phyloP scores from a whole-genome alignment of 1,139 yeast genomes.

The Meyerozyma sp. region DNA sequence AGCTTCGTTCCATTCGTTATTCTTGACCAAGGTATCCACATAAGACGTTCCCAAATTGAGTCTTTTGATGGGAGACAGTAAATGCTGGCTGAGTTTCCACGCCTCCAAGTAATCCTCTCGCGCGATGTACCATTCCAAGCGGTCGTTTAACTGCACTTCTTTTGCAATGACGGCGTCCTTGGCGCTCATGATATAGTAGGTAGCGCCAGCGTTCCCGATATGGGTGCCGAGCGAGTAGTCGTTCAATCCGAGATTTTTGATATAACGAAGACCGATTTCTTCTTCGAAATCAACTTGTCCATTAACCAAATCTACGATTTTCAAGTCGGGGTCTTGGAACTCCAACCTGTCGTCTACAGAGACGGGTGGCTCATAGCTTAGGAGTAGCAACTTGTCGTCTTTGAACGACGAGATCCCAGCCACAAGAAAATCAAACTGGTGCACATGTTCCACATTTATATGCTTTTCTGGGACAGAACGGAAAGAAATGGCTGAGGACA shows the following conservation, averaged over 20 bases:
- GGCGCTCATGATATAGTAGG: slow-evolving; percentile 71
- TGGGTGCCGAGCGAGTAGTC: slow-evolving; percentile 66
- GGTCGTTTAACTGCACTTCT: slow-evolving; percentile 63
- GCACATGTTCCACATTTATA: slow-evolving; percentile 52
- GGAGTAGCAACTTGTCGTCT: slow-evolving; percentile 57
- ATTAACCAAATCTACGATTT: slow-evolving; percentile 56
- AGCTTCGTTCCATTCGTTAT: slow-evolving; percentile 54
- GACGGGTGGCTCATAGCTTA: slow-evolving; percentile 49
- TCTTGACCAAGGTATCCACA: slow-evolving; percentile 48
- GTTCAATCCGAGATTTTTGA: slow-evolving; percentile 63
- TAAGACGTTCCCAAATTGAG: slow-evolving; percentile 59
- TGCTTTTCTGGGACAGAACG: slow-evolving; percentile 51
- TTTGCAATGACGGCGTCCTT: slow-evolving; percentile 76
- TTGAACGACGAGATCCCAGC: slow-evolving; percentile 76
- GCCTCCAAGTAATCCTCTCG: slow-evolving; percentile 57
- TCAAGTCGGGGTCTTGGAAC: slow-evolving; percentile 58
- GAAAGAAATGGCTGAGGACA: slow-evolving; percentile 63
- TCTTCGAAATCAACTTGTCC: slow-evolving; percentile 83
- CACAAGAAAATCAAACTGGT: slow-evolving; percentile 54
- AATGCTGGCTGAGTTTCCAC: slow-evolving; percentile 66
- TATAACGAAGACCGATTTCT: slow-evolving; percentile 63
- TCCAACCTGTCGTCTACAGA: slow-evolving; percentile 20
- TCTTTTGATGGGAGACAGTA: slow-evolving; percentile 47
- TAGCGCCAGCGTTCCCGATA: slow-evolving; percentile 24
- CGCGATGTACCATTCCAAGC: slow-evolving; percentile 66